Percentiles rank a stretch among this genome's conserved stretches.
Conservation (phyloP, 2,329 filamentous ascomycete species). For the Aspergillus floridensis region DNA sequence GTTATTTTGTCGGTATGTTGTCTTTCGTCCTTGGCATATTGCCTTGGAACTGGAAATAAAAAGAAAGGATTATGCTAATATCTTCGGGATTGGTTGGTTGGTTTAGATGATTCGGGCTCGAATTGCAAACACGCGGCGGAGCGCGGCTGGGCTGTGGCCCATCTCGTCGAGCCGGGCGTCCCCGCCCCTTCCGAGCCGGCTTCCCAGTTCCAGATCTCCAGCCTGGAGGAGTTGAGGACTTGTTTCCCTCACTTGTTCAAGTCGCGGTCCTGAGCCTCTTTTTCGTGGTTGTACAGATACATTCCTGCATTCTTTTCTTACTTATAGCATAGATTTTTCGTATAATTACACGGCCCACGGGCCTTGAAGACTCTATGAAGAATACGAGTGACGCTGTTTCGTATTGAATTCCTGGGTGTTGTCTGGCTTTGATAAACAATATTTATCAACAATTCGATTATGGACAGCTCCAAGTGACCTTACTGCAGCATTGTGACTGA, state of each 20-base stretch:
- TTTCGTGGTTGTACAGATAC: constrained; percentile 1
- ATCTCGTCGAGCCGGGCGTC: constrained; percentile 77
- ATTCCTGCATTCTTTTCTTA: neutral
- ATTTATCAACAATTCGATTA: no score
- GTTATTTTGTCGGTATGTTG: constrained; percentile 84
- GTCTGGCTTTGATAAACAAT: no score
- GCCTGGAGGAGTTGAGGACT: constrained; percentile 70
- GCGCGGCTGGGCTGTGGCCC: constrained; percentile 81
- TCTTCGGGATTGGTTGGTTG: neutral
- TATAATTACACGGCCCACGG: neutral
- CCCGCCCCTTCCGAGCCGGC: constrained; percentile 62
- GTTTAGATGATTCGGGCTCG: constrained; percentile 73
- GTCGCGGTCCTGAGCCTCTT: constrained; percentile 12
- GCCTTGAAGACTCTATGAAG: constrained; percentile 10
- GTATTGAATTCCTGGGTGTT: neutral
- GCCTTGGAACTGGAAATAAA: no score
- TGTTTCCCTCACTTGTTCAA: constrained; percentile 88
- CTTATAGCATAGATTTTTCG: neutral
- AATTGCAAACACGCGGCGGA: constrained; percentile 77
- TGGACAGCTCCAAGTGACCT: no score
- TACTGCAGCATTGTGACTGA: no score
- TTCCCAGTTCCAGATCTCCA: constrained; percentile 71
- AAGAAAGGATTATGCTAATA: constrained; percentile 13
- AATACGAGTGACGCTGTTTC: neutral
- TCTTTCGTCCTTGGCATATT: neutral